Evolutionary conservation across 78 protist species (phyloP).

Genomic region (Pigoraptor vietnamica): DNA sequence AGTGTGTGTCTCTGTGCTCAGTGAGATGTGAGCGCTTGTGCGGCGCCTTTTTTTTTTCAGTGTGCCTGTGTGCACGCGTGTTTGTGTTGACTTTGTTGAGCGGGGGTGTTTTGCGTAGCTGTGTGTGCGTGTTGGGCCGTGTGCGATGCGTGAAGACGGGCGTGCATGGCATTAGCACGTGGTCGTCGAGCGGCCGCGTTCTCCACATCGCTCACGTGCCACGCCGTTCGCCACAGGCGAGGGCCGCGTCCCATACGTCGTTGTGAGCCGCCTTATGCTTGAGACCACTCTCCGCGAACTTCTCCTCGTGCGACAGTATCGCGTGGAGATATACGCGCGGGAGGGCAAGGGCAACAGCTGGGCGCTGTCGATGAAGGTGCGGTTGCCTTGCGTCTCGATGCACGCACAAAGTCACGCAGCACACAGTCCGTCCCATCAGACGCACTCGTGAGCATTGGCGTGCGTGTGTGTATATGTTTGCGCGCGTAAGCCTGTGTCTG

Average conservation of each 20-base stretch:
- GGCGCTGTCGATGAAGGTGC: neutral
- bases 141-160: neutral
- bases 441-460: too few relatives aligned
- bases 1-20: neutral
- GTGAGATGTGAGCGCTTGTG: too few relatives aligned
- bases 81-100: too few relatives aligned
- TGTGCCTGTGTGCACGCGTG: too few relatives aligned
- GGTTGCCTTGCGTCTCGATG: neutral
- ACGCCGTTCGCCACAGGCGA: neutral
- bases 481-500: too few relatives aligned
- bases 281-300: conserved; percentile 7
- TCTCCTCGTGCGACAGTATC: conserved; percentile 16
- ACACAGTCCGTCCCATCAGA: neutral
- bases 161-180: neutral
- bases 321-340: conserved; percentile 30
- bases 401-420: too few relatives aligned
- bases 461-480: too few relatives aligned
- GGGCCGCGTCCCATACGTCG: neutral
- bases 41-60: too few relatives aligned
- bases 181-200: too few relatives aligned
- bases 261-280: conserved; percentile 19
- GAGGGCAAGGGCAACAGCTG: conserved; percentile 6
- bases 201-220: too few relatives aligned
- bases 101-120: too few relatives aligned
- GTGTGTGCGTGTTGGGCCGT: too few relatives aligned